Percentiles rank a stretch among this genome's conserved stretches.
These are phyloP conservation scores for Claviceps quebecensis DNA, from an alignment of 2,329 filamentous ascomycete species.

Conservation along the genomic window DNA sequence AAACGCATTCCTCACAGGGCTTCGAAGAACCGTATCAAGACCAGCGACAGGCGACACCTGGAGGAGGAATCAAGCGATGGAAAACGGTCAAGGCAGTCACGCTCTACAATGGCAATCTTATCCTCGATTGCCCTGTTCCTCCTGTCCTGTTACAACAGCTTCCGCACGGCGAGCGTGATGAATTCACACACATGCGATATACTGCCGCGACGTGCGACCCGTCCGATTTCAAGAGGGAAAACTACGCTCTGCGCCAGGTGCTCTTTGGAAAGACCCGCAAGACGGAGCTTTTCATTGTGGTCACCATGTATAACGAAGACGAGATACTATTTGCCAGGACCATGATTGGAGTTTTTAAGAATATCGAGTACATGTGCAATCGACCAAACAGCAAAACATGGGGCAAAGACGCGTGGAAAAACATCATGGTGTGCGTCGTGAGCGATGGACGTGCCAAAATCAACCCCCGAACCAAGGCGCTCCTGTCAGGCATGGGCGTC, in stretches of 20 bases:
- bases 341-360: slow-evolving; percentile 96
- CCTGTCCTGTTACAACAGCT: slow-evolving; percentile 77
- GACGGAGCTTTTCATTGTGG: slow-evolving; percentile 88
- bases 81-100: slow-evolving; percentile 99
- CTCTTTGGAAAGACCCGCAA: slow-evolving; percentile 86
- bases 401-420: slow-evolving; percentile 98
- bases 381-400: slow-evolving; percentile 89
- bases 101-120: slow-evolving; percentile 88
- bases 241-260: slow-evolving; percentile 82
- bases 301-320: slow-evolving; percentile 99
- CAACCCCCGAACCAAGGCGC: slow-evolving; percentile 76
- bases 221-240: slow-evolving; percentile 70
- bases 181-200: slow-evolving; percentile 86
- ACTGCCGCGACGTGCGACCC: slow-evolving; percentile 91
- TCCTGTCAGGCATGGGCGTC: slow-evolving; percentile 84
- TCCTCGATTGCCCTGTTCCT: slow-evolving; percentile 91
- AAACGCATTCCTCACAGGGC: slow-evolving; percentile 38
- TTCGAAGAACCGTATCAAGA: slow-evolving; percentile 26
- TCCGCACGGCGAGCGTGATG: slow-evolving; percentile 81
- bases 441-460: slow-evolving; percentile 96
- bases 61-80: slow-evolving; percentile 60
- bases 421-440: slow-evolving; percentile 96
- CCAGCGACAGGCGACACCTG: slow-evolving; percentile 16
- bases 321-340: slow-evolving; percentile 91
- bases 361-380: slow-evolving; percentile 96